Base-by-base conservation (phyloP, 2,329 filamentous ascomycete species). In the Ophiostoma ulmi region DNA sequence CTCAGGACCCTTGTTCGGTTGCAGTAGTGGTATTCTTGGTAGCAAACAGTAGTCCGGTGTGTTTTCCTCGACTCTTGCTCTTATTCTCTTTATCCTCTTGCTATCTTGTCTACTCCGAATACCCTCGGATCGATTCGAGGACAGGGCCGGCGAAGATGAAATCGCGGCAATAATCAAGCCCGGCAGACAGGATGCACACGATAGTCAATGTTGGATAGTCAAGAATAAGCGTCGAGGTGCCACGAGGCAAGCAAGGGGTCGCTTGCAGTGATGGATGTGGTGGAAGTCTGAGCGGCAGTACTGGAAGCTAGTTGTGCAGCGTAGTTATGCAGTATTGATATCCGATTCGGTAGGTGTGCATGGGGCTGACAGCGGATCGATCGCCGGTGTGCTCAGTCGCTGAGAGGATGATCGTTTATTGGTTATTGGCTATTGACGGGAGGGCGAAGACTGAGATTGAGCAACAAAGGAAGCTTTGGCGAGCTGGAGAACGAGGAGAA, bases 341-440 rank as follows among this genome's bases (percentile, higher is more conserved):
- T 31, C 22, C 58, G 58, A 31, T 31, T 63, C 58, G 58, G 58
- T 35, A 39, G 64, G 64, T 41, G 41, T 39, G 41, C 17, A 26
- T 41, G n/a, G 58, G 26, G 58, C 58, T 63, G 58, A 35, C 58
- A 63, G 52, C 52, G 52, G 52, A 58, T 58, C 52, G 52, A 67
- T 67, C 64, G 36, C 64, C 64, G 36, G n/a, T 31, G 17, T 68
- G 38, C 20, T 48, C 39, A 3, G 66, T 35, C 20, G 35, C 31
- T 31, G 31, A 0, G 44, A 48, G 44, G 17, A 20, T 48, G 17
- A 20, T 48, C n/a, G 44, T 3, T 31, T 31, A 31, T 31, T 31
- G 31, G 31, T n/a, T 48, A 48, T 48, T 48, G 44, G 44, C 44
- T 20, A 20, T 4, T 31, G 31, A 31, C 31, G 31, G 31, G 31